Evolutionary conservation across 305 asterid species (phyloP).

Genomic region (Fraxinus platypoda): DNA sequence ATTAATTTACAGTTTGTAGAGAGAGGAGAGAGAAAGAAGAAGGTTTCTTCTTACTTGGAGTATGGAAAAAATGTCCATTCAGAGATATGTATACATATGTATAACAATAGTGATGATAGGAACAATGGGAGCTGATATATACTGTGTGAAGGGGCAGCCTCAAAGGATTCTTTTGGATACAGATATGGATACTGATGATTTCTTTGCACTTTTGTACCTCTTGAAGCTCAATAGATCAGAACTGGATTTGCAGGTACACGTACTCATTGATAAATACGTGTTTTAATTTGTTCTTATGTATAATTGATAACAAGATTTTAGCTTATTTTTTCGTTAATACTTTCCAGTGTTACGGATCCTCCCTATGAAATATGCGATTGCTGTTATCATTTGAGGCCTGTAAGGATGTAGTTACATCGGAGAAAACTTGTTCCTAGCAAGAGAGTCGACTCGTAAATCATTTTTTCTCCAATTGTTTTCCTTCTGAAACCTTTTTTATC

Average conservation of each 20-base stretch:
- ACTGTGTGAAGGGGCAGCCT: slow-evolving; percentile 35
- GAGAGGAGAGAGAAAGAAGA: not conserved
- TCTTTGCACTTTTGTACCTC: slow-evolving; percentile 78
- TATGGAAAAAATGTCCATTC: slow-evolving; percentile 24
- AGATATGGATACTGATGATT: slow-evolving; percentile 85
- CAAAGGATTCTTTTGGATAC: slow-evolving; percentile 78
- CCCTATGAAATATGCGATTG: not conserved
- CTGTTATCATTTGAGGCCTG: not conserved
- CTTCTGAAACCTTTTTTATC: not conserved
- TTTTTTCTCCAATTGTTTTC: not conserved
- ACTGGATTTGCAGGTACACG: slow-evolving; percentile 68
- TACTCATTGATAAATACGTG: not conserved
- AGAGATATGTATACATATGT: slow-evolving; percentile 24
- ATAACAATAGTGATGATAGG: slow-evolving; percentile 24
- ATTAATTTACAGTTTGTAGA: not conserved
- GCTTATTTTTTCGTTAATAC: not conserved
- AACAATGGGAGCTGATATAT: slow-evolving; percentile 6
- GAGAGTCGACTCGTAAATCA: not conserved
- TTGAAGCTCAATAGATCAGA: slow-evolving; percentile 72
- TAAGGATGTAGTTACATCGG: not conserved
- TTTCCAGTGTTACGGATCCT: not conserved
- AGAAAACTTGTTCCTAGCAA: not conserved
- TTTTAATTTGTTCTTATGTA: not conserved
- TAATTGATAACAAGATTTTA: not conserved
- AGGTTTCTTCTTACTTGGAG: not conserved